Evolutionary conservation across 1,284 basidiomycete species (phyloP), one percentile per base, ranked within the genome.

Genomic region (Sanghuangporus weigelae): DNA sequence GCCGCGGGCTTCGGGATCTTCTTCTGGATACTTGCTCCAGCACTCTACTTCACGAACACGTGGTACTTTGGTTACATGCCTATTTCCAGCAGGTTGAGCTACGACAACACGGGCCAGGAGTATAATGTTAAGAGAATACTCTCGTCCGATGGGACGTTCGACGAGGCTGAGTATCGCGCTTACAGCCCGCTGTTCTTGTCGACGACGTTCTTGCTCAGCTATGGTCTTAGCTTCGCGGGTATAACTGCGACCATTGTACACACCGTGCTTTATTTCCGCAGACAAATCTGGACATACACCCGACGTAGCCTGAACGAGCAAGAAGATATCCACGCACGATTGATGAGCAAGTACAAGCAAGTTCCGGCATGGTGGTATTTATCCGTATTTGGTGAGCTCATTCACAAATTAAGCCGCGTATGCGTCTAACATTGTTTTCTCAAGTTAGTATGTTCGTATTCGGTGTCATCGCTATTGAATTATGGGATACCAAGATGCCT

Each of bases 101-200:
- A 77, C 68, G 87, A 89, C 69, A 88, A 88, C 68, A 82, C 80
- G 7, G 92, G 91, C 1, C 57, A 68, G 0, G 49, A 73, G 0
- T 98, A 96, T 79, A 79, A 96, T 65, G 82, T 93, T 16, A 73
- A 75, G 0, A 75, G 76, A 7, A 88, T 98, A 50, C 75, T 96
- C 57, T 85, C 77, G 19, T 57, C 76, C 0, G 81, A 88, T 23
- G 71, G 77, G 1, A 79, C 81, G 2, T 79, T 96, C 68, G 84
- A 94, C 73, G 54, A 76, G 14, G 74, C 76, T 0, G 88, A 84
- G 0, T 97, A 96, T 75, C 72, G 83, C 62, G 76, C 73, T 1
- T 98, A 98, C 71, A 95, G 92, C 62, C 94, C 93, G 0, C 74
- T 96, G 1, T 96, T 89, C 76, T 79, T 97, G 23, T 87, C 93